Percentiles rank a stretch among this genome's conserved stretches.
These are phyloP conservation scores for Leishmania lainsoni DNA, from an alignment of 208 protist species.

Conservation along the genomic window DNA sequence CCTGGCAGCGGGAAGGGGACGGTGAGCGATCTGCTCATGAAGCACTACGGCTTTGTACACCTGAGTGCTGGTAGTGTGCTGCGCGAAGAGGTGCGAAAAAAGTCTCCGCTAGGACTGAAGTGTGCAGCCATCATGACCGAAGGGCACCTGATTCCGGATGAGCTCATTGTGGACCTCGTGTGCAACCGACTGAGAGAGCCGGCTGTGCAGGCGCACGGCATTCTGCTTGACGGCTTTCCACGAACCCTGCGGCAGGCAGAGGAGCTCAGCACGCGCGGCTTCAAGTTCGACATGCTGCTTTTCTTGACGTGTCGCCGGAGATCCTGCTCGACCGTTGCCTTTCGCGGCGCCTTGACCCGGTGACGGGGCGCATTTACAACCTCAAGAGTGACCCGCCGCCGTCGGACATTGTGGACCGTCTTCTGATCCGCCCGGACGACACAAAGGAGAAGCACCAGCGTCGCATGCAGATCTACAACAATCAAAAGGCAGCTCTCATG, in stretches of 20 bases:
- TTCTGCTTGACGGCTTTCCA: slow-evolving; percentile 95
- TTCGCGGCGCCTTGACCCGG: slow-evolving; percentile 64
- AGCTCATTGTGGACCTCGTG: slow-evolving; percentile 79
- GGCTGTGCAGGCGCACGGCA: slow-evolving; percentile 52
- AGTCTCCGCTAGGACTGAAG: slow-evolving; percentile 57
- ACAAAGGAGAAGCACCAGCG: slow-evolving; percentile 73
- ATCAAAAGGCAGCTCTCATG: slow-evolving; percentile 66
- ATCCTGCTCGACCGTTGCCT: slow-evolving; percentile 67
- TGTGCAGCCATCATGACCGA: slow-evolving; percentile 57
- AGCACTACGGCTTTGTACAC: slow-evolving; percentile 83
- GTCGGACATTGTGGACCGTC: slow-evolving; percentile 60
- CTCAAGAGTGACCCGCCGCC: slow-evolving; percentile 75
- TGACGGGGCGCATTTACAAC: slow-evolving; percentile 80
- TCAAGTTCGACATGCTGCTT: slow-evolving; percentile 75
- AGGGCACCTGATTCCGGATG: slow-evolving; percentile 85
- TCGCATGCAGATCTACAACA: slow-evolving; percentile 72
- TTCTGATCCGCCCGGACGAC: slow-evolving; percentile 84
- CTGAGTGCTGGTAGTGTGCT: slow-evolving; percentile 92
- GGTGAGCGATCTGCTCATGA: slow-evolving; percentile 83
- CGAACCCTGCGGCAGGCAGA: slow-evolving; percentile 91
- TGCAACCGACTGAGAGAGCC: slow-evolving; percentile 36
- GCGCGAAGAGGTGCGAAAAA: slow-evolving; percentile 78
- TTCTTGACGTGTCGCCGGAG: slow-evolving; percentile 59
- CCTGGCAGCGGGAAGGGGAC: slow-evolving; percentile 84
- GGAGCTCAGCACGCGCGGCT: slow-evolving; percentile 49